Conservation (phyloP, 495 filamentous ascomycete species). For the Apiosordaria backusii region DNA sequence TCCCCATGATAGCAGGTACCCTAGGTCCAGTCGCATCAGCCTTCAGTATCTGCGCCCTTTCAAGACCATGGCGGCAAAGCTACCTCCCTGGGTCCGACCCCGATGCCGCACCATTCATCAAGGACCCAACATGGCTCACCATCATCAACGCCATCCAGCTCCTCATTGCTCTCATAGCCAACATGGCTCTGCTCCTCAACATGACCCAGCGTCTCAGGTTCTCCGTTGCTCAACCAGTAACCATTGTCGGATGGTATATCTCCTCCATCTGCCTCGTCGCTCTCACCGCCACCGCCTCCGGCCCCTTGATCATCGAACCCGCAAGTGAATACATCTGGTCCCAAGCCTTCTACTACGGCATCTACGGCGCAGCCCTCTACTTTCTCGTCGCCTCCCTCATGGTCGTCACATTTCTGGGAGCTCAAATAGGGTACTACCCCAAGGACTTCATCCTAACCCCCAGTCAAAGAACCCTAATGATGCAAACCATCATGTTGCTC, state of each 20-base stretch:
- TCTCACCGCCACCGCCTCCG: conserved; percentile 55
- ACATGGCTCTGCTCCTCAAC: conserved; percentile 72
- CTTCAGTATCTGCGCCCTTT: conserved; percentile 76
- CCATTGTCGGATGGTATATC: conserved; percentile 57
- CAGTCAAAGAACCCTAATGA: conserved; percentile 78
- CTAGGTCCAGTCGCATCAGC: conserved; percentile 78
- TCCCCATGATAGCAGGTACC: conserved; percentile 77
- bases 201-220: conserved; percentile 80
- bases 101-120: conserved; percentile 49
- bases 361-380: conserved; percentile 73
- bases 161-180: conserved; percentile 64
- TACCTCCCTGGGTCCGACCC: conserved; percentile 48
- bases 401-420: conserved; percentile 64
- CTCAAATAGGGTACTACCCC: conserved; percentile 58
- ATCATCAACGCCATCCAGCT: conserved; percentile 74
- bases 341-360: conserved; percentile 78
- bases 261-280: conserved; percentile 60
- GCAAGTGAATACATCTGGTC: conserved; percentile 56
- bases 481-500: conserved; percentile 78
- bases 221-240: conserved; percentile 70
- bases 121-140: conserved; percentile 70
- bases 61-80: conserved; percentile 67
- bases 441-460: conserved; percentile 69
- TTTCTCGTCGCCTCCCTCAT: conserved; percentile 70
- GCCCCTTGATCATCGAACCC: conserved; percentile 44